phyloP scores from a whole-genome alignment of 345 rosid species.

The Melaleuca alternifolia region DNA sequence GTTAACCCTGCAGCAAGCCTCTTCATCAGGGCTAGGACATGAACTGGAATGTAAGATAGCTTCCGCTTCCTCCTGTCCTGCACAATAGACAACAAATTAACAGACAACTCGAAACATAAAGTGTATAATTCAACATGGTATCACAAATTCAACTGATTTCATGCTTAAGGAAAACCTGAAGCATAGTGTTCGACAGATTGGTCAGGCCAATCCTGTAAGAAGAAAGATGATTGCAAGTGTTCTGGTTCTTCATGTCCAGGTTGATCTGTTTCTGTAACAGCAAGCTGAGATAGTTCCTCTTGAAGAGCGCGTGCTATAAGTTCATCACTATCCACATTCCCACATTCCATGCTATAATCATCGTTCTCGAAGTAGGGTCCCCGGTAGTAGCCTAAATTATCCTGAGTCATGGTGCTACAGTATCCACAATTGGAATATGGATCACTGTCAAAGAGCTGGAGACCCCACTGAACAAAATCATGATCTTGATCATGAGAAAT shows the following conservation, averaged over 20 bases:
- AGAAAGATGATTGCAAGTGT: conserved; percentile 17
- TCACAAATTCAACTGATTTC: neutral
- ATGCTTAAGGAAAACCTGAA: conserved; percentile 24
- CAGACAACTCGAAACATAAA: neutral
- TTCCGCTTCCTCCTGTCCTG: conserved; percentile 31
- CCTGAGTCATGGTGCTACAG: conserved; percentile 12
- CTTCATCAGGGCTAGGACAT: conserved; percentile 39
- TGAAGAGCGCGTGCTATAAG: conserved; percentile 51
- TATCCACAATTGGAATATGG: conserved; percentile 36
- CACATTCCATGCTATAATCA: conserved; percentile 16
- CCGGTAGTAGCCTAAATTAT: conserved; percentile 23
- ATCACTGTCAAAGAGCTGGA: conserved; percentile 41
- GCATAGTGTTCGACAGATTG: conserved; percentile 24
- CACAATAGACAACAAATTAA: conserved; percentile 12
- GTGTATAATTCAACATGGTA: neutral
- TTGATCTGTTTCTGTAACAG: conserved; percentile 26
- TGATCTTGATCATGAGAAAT: conserved; percentile 45
- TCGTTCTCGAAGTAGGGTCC: conserved; percentile 29
- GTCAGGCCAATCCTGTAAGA: conserved; percentile 25
- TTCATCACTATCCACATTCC: conserved; percentile 38
- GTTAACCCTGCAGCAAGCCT: conserved; percentile 20
- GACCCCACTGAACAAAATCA: conserved; percentile 52
- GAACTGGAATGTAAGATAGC: conserved; percentile 32
- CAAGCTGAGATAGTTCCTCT: conserved; percentile 54
- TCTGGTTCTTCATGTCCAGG: conserved; percentile 18